Conservation (phyloP, 805 yeast species). For the Myxozyma neglecta region DNA sequence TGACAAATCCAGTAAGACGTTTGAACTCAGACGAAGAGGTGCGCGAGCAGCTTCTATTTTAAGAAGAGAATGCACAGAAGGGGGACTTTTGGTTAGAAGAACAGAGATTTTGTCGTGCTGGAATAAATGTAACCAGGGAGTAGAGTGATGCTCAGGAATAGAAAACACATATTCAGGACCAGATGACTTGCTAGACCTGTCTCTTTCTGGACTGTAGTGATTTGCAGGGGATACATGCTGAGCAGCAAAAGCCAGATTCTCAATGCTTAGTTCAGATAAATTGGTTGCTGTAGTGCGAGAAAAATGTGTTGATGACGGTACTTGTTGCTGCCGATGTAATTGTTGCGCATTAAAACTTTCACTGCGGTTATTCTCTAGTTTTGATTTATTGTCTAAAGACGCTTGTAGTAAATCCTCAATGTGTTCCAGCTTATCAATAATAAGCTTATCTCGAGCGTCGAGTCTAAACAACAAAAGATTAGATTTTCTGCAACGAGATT, state of each 20-base stretch:
- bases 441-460: slow-evolving; percentile 20
- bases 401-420: slow-evolving; percentile 13
- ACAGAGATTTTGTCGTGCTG: slow-evolving; percentile 3
- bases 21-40: slow-evolving; percentile 6
- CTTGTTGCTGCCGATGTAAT: neutral
- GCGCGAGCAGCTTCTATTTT: slow-evolving; percentile 11
- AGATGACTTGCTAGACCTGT: neutral
- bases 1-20: slow-evolving; percentile 20
- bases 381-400: neutral
- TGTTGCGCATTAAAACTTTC: neutral
- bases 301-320: neutral
- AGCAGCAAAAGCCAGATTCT: neutral
- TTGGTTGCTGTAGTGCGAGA: neutral
- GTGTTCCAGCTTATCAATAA: slow-evolving; percentile 15
- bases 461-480: slow-evolving; percentile 4
- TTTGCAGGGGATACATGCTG: slow-evolving; percentile 8
- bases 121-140: slow-evolving; percentile 23
- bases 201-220: neutral
- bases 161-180: slow-evolving; percentile 17
- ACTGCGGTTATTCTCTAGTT: neutral
- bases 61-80: slow-evolving; percentile 4
- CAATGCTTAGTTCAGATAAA: neutral
- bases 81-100: slow-evolving; percentile 1
- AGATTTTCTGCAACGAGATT: neutral
- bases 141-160: slow-evolving; percentile 24